Evolutionary conservation across 129 eudicot species (phyloP).

Genomic region (sunflower (Helianthus annuus)): DNA sequence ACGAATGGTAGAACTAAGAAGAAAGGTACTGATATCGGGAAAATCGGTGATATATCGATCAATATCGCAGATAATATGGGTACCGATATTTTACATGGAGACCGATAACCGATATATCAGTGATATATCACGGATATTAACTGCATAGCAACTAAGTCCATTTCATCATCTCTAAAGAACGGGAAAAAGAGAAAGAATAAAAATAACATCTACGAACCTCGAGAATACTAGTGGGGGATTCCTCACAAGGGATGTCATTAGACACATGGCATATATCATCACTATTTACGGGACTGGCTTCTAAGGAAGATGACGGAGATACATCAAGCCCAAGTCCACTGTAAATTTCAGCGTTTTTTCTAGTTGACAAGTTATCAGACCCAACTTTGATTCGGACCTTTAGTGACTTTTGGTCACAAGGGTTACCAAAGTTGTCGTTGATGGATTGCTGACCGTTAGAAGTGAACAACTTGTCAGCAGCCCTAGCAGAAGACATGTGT

Average conservation of each 20-base stretch:
- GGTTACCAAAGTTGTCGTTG: conserved; percentile 43
- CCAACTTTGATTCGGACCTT: conserved; percentile 86
- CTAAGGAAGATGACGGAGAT: conserved; percentile 89
- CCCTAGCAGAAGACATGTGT: conserved; percentile 31
- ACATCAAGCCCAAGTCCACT: conserved; percentile 97
- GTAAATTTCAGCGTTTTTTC: conserved; percentile 85
- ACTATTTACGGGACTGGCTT: conserved; percentile 68
- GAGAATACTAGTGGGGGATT: conserved; percentile 87
- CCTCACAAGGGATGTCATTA: conserved; percentile 35
- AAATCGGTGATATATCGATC: too few relatives aligned
- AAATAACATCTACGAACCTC: conserved; percentile 46
- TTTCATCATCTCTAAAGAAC: conserved; percentile 15
- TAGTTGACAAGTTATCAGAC: conserved; percentile 70
- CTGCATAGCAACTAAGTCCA: neutral
- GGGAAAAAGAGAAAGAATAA: neutral
- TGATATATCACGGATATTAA: too few relatives aligned
- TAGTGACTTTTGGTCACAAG: conserved; percentile 66
- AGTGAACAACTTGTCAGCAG: conserved; percentile 41
- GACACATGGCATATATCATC: conserved; percentile 50
- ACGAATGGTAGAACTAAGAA: too few relatives aligned
- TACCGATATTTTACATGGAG: too few relatives aligned
- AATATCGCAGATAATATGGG: too few relatives aligned
- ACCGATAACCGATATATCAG: too few relatives aligned
- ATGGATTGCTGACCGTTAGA: conserved; percentile 41
- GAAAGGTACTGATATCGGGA: too few relatives aligned